Conservation (phyloP, 805 yeast species). For the Starmerella apis region DNA sequence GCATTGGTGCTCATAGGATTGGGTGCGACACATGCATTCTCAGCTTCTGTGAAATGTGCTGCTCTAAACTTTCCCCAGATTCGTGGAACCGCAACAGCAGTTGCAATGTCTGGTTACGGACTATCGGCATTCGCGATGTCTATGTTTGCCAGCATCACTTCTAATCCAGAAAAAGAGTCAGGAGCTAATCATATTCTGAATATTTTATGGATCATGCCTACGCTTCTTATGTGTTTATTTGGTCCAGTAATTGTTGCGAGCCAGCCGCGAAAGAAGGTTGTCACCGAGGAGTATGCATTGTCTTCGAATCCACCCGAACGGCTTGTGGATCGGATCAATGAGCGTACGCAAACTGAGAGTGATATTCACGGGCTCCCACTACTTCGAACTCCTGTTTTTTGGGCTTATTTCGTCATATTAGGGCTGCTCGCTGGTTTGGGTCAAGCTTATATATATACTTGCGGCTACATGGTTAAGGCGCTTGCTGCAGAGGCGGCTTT, state of each 20-base stretch:
- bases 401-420: slow-evolving; percentile 42
- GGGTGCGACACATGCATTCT: slow-evolving; percentile 58
- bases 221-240: slow-evolving; percentile 38
- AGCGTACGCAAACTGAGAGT: slow-evolving; percentile 9
- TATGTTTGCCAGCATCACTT: slow-evolving; percentile 42
- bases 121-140: slow-evolving; percentile 62
- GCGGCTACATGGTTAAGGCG: slow-evolving; percentile 58
- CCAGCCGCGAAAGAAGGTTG: slow-evolving; percentile 15
- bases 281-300: slow-evolving; percentile 16
- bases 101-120: slow-evolving; percentile 67
- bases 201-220: slow-evolving; percentile 35
- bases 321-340: slow-evolving; percentile 19
- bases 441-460: slow-evolving; percentile 63
- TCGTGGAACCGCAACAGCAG: slow-evolving; percentile 64
- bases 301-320: slow-evolving; percentile 8
- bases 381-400: slow-evolving; percentile 34
- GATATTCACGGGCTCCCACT: slow-evolving; percentile 23
- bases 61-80: slow-evolving; percentile 57
- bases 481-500: slow-evolving; percentile 25
- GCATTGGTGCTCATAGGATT: slow-evolving; percentile 50
- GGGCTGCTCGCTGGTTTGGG: slow-evolving; percentile 56
- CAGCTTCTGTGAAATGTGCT: slow-evolving; percentile 61
- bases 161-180: slow-evolving; percentile 23
- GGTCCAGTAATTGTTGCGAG: slow-evolving; percentile 22
- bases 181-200: slow-evolving; percentile 37